Evolutionary conservation across 768 basidiomycete species (phyloP), one percentile per base, ranked within the genome.

Genomic region (Holtermanniella nyarrowii): DNA sequence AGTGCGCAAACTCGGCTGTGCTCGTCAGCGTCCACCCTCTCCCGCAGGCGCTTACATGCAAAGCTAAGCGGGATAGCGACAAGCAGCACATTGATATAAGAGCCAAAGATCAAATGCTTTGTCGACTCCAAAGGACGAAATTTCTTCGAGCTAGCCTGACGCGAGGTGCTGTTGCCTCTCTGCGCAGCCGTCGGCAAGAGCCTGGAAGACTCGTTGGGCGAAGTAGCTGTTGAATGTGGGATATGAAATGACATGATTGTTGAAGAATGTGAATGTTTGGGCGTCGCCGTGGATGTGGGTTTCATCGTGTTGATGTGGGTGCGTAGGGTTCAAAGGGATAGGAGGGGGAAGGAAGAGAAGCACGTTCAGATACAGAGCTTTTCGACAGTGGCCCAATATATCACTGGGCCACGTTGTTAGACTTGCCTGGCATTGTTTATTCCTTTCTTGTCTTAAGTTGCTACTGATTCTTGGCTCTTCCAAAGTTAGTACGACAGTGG

Each of bases 21-120:
- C 18, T 20, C 20, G 43, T 56, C 47, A 59, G 31, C 24, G 42
- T 18, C 20, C 45, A 13, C 26, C 3, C 3, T 45, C 25, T 37
- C 10, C 31, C 16, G 10, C 16, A 7, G 31, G 16, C 31, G 21
- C 70, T 86, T 80, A 21, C 85, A 76, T 10, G 82, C 53, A 42
- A 81, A 70, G 58, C 80, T 80, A 57, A 91, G 73, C 23, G 90
- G 89, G 7, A 90, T 79, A 54, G 86, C 85, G 45, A 89, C 68
- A 48, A 91, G 80, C 48, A 90, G 74, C 45, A 87, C 42, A 65
- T 90, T 91, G 61, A 85, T 64, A 72, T 80, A 91, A 4, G 63
- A 61, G 39, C 66, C 65, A 10, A 72, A 46, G n/a, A 76, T 37
- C 41, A 76, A 61, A 46, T 70, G 63, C 44, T 62, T 55, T 26